Evolutionary conservation across 257 asterid species (phyloP).

Genomic region (Cruciata laevipes): DNA sequence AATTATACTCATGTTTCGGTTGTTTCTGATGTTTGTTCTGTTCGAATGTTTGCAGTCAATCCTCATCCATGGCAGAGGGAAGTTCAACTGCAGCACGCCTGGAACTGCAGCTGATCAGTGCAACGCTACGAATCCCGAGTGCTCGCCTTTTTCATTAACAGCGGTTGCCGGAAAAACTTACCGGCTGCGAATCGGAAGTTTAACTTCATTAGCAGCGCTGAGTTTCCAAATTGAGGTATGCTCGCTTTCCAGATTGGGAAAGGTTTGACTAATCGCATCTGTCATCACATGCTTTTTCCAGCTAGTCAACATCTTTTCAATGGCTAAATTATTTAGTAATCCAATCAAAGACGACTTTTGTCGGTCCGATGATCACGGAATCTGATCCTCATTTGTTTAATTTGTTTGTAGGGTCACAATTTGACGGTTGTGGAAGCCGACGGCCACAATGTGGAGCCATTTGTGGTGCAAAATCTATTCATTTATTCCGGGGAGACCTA

Average conservation of each 20-base stretch:
- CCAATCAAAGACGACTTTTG: slow-evolving; percentile 5
- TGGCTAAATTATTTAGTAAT: not conserved
- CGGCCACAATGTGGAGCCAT: slow-evolving; percentile 82
- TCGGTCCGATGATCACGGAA: not conserved
- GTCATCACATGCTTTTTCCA: slow-evolving; percentile 8
- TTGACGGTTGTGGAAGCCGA: slow-evolving; percentile 92
- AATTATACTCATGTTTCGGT: too few relatives aligned
- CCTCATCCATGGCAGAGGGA: slow-evolving; percentile 83
- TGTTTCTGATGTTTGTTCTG: not conserved
- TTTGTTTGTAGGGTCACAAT: slow-evolving; percentile 30
- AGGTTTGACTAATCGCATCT: not conserved
- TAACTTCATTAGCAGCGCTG: slow-evolving; percentile 71
- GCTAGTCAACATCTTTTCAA: not conserved
- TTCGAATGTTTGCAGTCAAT: slow-evolving; percentile 41
- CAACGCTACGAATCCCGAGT: slow-evolving; percentile 62
- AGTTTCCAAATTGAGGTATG: slow-evolving; percentile 74
- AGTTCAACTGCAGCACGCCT: slow-evolving; percentile 50
- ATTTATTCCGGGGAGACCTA: slow-evolving; percentile 86
- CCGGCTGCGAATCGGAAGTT: slow-evolving; percentile 77
- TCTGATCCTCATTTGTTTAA: not conserved
- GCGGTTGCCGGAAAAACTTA: slow-evolving; percentile 72
- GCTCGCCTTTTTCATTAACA: slow-evolving; percentile 49
- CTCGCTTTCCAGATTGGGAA: not conserved
- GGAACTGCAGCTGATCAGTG: slow-evolving; percentile 34
- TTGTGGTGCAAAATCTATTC: slow-evolving; percentile 61